Conservation (phyloP, 1,284 basidiomycete species). For the Rhizoctonia solani region DNA sequence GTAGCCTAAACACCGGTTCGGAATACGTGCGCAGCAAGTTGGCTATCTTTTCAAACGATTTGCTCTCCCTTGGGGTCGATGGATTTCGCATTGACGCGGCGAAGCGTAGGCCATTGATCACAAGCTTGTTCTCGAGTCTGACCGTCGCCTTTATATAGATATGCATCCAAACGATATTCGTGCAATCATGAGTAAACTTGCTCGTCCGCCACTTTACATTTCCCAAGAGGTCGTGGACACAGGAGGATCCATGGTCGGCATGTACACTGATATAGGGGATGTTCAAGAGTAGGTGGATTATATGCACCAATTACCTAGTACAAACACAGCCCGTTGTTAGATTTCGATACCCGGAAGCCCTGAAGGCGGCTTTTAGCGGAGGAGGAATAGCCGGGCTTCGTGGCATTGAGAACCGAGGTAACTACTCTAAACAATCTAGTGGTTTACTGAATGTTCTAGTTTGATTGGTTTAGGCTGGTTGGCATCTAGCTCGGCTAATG, state of each 20-base stretch:
- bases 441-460: neutral
- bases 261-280: slow-evolving; percentile 35
- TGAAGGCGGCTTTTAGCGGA: slow-evolving; percentile 57
- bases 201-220: slow-evolving; percentile 36
- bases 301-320: neutral
- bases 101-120: slow-evolving; percentile 51
- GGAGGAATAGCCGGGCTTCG: slow-evolving; percentile 58
- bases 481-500: slow-evolving; percentile 57
- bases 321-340: slow-evolving; percentile 44
- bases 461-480: slow-evolving; percentile 56
- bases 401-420: slow-evolving; percentile 59
- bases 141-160: neutral
- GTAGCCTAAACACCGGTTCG: slow-evolving; percentile 19
- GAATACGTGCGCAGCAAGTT: slow-evolving; percentile 48
- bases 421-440: neutral
- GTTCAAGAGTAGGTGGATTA: slow-evolving; percentile 47
- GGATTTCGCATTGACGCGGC: slow-evolving; percentile 56
- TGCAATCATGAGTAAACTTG: slow-evolving; percentile 58
- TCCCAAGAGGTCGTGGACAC: slow-evolving; percentile 25
- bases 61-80: slow-evolving; percentile 25
- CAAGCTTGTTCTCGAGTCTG: neutral
- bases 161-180: slow-evolving; percentile 46
- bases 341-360: slow-evolving; percentile 62
- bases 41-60: slow-evolving; percentile 32
- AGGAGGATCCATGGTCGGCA: slow-evolving; percentile 30